Base-by-base conservation (phyloP, 805 yeast species). In the Metschnikowia continentalis region DNA sequence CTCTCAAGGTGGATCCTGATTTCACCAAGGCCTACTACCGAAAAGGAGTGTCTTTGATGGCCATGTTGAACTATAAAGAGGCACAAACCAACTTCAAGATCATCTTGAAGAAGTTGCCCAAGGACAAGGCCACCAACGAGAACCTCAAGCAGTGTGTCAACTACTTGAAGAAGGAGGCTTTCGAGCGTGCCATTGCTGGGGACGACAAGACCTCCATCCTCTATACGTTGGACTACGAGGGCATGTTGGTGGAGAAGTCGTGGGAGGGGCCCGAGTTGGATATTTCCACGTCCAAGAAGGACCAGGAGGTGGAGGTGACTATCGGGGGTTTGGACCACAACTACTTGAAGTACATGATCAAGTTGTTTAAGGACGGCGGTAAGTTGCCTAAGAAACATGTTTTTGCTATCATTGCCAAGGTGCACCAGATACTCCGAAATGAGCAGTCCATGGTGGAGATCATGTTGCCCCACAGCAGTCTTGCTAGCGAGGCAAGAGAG, bases 11-110 rank as follows among this genome's bases (percentile, higher is more conserved):
- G 8, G 90, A 92, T 63, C 78, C 83, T 1, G 63, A 71, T 17
- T 86, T 88, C 61, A 69, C 83, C 35, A 92, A 92, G 67, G 90
- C 90, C 0, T 87, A 88, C 65, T 94, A 89, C 64, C 79, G 99
- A 57, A 79, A 96, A 57, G 97, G 97, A 0, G 80, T 87, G 11
- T 86, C 97, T 0, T 68, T 83, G 54, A 79, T 83, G 66, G 95
- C 96, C 8, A 77, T 90, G 43, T 68, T 90, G 57, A 80, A 88
- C 55, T 86, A 90, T 63, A 82, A 82, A 61, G 84, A 82, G 51
- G 91, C 97, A 0, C 78, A 81, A 54, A 73, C 64, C 39, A 95
- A 87, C 67, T 82, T 90, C 62, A 82, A 81, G 57, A 59, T 64
- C 6, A 88, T 90, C 13, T 77, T 87, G 47, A 69, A 71, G 42